Percentiles rank a stretch among this genome's conserved stretches.
Conservation (phyloP, 768 basidiomycete species). For the Pulveroboletus ravenelii region DNA sequence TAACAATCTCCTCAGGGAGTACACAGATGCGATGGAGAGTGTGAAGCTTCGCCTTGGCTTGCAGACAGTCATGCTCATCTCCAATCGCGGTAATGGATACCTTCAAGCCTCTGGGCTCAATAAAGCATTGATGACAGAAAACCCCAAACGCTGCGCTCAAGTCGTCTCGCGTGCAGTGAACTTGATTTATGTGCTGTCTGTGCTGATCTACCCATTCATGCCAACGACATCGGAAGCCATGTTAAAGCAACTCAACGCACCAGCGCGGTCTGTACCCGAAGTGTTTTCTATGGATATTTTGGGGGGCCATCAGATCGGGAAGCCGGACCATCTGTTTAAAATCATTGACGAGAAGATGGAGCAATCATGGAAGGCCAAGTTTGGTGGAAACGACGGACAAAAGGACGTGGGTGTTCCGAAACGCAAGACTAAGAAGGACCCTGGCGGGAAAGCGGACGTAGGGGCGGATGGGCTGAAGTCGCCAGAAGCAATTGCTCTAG, state of each 20-base stretch:
- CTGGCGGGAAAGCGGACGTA: conserved; percentile 42
- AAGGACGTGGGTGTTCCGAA: conserved; percentile 43
- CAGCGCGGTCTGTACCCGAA: conserved; percentile 72
- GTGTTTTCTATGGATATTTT: conserved; percentile 77
- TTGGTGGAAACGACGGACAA: conserved; percentile 57
- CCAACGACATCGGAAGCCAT: conserved; percentile 82
- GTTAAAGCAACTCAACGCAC: conserved; percentile 83
- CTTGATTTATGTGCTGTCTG: conserved; percentile 86
- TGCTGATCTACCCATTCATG: conserved; percentile 93
- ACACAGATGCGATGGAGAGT: conserved; percentile 82
- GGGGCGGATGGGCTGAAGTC: conserved; percentile 55
- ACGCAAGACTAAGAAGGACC: conserved; percentile 53
- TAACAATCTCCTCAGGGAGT: conserved; percentile 74
- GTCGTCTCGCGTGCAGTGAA: conserved; percentile 89
- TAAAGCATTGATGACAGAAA: conserved; percentile 78
- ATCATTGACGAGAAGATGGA: conserved; percentile 90
- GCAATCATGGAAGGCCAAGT: conserved; percentile 74
- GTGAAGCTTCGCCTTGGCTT: conserved; percentile 88
- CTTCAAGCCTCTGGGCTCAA: conserved; percentile 90
- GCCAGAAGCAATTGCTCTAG: conserved; percentile 65
- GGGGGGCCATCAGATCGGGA: conserved; percentile 78
- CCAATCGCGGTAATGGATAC: conserved; percentile 86
- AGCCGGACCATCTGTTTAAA: conserved; percentile 88
- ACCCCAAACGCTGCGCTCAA: conserved; percentile 83
- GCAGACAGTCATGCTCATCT: conserved; percentile 85